Evolutionary conservation across 2,329 filamentous ascomycete genomes (phyloP).

Genomic region (Paracorniculantispora psalliotae): DNA sequence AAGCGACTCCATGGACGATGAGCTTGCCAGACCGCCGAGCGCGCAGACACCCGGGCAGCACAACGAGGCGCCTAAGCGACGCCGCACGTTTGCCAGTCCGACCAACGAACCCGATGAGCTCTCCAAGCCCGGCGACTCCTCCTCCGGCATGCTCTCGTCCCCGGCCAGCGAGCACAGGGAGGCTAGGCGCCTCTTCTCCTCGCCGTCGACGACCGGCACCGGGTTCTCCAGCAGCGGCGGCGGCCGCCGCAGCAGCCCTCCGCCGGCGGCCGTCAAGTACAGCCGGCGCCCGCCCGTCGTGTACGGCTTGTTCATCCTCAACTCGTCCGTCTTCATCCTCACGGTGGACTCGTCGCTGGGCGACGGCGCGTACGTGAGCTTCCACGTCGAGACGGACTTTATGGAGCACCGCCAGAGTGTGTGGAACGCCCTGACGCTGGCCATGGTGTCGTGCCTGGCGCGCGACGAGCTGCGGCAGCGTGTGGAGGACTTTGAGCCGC

Average conservation of each 20-base stretch:
- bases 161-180: not conserved
- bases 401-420: slow-evolving; percentile 35
- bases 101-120: not conserved
- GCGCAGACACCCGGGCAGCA: slow-evolving; percentile 10
- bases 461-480: slow-evolving; percentile 34
- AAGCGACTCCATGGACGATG: slow-evolving; percentile 12
- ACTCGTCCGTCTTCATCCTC: slow-evolving; percentile 34
- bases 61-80: slow-evolving; percentile 16
- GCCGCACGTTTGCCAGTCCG: slow-evolving; percentile 9
- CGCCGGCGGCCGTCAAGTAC: slow-evolving; percentile 16
- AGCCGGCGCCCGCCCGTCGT: slow-evolving; percentile 34
- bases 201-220: slow-evolving; percentile 11
- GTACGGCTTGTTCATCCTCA: slow-evolving; percentile 40
- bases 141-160: not conserved
- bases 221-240: not conserved
- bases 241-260: not conserved
- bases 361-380: slow-evolving; percentile 34
- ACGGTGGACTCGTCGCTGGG: slow-evolving; percentile 35
- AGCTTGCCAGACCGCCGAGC: slow-evolving; percentile 10
- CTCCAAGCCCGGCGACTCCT: slow-evolving; percentile 11
- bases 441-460: slow-evolving; percentile 35
- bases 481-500: slow-evolving; percentile 31
- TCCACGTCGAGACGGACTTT: slow-evolving; percentile 38
- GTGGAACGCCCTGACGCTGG: slow-evolving; percentile 41
- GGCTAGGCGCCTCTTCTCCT: not conserved